Evolutionary conservation across 1,139 yeast species (phyloP), one percentile per base, ranked within the genome.

Genomic region (Geotrichum australiense): DNA sequence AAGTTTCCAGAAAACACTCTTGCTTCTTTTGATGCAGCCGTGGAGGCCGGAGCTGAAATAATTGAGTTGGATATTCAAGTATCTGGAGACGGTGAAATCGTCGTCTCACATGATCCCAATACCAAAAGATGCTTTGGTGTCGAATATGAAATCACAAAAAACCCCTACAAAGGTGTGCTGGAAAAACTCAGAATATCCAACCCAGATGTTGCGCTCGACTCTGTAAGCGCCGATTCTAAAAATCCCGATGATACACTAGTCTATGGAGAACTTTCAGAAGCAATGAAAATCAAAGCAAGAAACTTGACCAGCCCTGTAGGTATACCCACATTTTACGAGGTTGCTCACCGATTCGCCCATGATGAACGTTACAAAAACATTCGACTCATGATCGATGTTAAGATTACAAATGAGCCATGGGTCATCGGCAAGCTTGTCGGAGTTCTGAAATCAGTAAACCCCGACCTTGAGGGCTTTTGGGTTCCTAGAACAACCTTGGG

Each of bases 11-110:
- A 89, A 57, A 89, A 89, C 61, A 82, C 96, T 3, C 51, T 86
- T 14, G 55, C 67, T 2, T 87, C 94, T 2, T 84, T 85, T 61
- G 66, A 74, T 15, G 78, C 78, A 42, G 93, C 95, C 18, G 72
- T 71, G 38, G 75, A 71, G 14, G 70, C 76, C 15, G 91, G 91
- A 0, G 87, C 84, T 21, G 72, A 74, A 16, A 72, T 77, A 8
- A 71, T 91, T 30, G 97, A 89, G 59, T 80, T 94, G 2, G 96
- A 91, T 59, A 68, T 89, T 36, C 95, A 89, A 68, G 67, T 86
- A 43, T 70, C 93, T 2, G 62, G 64, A 5, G 98, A 91, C 61
- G 76, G 80, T 10, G 73, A 74, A 3, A 70, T 86, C 21, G 83
- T 89, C 4, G 73, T 91, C 23, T 76, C 83, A 37, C 98, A 91